These are phyloP conservation scores for Torulaspora microellipsoides DNA, from an alignment of 805 yeast species.

Conservation along the genomic window DNA sequence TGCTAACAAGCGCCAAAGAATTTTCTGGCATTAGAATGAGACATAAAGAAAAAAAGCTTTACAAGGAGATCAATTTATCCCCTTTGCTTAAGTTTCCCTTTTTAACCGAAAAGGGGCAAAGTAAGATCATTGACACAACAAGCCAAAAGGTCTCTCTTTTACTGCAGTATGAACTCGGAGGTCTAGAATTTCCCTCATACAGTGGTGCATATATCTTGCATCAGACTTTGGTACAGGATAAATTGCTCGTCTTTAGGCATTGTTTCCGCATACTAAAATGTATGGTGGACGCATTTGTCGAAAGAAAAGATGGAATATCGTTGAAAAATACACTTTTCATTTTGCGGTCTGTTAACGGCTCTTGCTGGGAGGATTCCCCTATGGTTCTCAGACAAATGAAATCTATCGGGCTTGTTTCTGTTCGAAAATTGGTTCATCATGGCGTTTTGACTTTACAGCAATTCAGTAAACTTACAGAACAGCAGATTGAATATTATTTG, in stretches of 20 bases:
- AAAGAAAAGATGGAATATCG: conserved; percentile 41
- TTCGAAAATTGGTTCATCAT: conserved; percentile 37
- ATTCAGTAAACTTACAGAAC: conserved; percentile 27
- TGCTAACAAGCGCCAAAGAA: conserved; percentile 39
- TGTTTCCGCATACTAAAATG: conserved; percentile 42
- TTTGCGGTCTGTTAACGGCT: conserved; percentile 39
- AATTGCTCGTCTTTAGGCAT: conserved; percentile 40
- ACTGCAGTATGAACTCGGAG: conserved; percentile 49
- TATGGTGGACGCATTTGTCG: conserved; percentile 41
- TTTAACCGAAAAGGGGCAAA: conserved; percentile 28
- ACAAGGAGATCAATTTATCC: conserved; percentile 40
- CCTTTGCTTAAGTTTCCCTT: conserved; percentile 39
- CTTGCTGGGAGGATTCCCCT: conserved; percentile 48
- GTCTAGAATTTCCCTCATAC: conserved; percentile 43
- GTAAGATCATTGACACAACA: conserved; percentile 22
- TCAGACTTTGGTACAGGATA: conserved; percentile 42
- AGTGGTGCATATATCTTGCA: conserved; percentile 39
- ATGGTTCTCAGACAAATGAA: conserved; percentile 45
- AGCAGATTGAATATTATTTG: conserved; percentile 40
- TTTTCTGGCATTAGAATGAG: conserved; percentile 40
- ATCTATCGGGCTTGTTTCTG: conserved; percentile 42
- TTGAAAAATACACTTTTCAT: conserved; percentile 38
- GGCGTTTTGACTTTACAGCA: conserved; percentile 36
- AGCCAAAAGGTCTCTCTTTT: conserved; percentile 41
- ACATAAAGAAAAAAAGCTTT: conserved; percentile 43